These are phyloP conservation scores for Zopfia rhizophila DNA, from an alignment of 2,329 filamentous ascomycete genomes.

Conservation along the genomic window DNA sequence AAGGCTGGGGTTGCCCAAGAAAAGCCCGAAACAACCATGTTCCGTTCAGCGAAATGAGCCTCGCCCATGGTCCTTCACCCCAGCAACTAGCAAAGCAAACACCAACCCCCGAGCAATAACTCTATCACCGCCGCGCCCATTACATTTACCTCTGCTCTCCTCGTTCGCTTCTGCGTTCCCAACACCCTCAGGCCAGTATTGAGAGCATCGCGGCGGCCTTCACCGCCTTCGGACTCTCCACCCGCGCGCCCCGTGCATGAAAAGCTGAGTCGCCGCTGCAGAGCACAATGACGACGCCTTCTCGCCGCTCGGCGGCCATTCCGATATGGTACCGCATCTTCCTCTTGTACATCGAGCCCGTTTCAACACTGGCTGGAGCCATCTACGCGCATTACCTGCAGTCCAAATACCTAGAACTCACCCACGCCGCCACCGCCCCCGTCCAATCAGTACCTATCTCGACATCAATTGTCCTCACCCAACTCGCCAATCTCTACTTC, in stretches of 20 bases:
- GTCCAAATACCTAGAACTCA: slow-evolving; percentile 70
- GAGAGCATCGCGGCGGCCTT: no score
- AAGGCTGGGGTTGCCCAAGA: no score
- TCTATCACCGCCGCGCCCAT: no score
- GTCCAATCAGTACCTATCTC: slow-evolving; percentile 62
- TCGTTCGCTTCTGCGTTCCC: not conserved
- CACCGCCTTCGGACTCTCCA: slow-evolving; percentile 9
- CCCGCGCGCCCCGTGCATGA: slow-evolving; percentile 21
- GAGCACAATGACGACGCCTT: slow-evolving; percentile 13
- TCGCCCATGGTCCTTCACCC: no score
- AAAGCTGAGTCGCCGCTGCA: slow-evolving; percentile 8
- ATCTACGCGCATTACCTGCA: slow-evolving; percentile 64
- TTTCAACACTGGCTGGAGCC: slow-evolving; percentile 64
- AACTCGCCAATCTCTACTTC: slow-evolving; percentile 82
- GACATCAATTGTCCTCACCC: slow-evolving; percentile 74
- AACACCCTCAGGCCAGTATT: not conserved
- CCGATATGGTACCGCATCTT: slow-evolving; percentile 74
- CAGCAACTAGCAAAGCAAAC: no score
- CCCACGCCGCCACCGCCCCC: slow-evolving; percentile 65
- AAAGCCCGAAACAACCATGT: no score
- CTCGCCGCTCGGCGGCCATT: slow-evolving; percentile 56
- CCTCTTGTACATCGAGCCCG: slow-evolving; percentile 77
- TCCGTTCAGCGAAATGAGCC: no score
- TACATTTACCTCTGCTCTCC: slow-evolving; percentile 3
- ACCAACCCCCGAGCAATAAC: not conserved